Evolutionary conservation across 352 stramenopile genomes (phyloP).

Genomic region (Phytopythium kandeliae): DNA sequence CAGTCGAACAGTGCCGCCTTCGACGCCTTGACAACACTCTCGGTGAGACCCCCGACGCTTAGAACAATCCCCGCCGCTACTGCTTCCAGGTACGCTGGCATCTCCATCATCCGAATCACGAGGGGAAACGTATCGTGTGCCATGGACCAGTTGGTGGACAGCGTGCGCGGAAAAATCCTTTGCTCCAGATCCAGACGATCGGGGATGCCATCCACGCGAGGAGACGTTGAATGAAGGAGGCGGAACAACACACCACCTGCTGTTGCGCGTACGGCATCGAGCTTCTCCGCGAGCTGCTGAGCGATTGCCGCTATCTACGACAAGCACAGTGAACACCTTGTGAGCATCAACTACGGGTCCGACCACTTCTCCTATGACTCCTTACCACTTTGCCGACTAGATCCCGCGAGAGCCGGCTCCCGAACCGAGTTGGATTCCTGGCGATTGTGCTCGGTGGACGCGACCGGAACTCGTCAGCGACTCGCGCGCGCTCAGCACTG

Average conservation of each 20-base stretch:
- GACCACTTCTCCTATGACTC: neutral
- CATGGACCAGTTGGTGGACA: slow-evolving; percentile 76
- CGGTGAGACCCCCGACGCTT: slow-evolving; percentile 93
- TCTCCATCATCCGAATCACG: slow-evolving; percentile 79
- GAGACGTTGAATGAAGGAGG: slow-evolving; percentile 66
- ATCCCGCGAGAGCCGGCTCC: slow-evolving; percentile 28
- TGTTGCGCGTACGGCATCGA: slow-evolving; percentile 90
- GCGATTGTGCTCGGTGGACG: neutral
- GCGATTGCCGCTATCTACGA: slow-evolving; percentile 75
- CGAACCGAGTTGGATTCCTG: slow-evolving; percentile 19
- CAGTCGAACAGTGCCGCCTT: slow-evolving; percentile 58
- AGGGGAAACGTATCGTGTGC: slow-evolving; percentile 89
- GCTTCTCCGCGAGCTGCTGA: slow-evolving; percentile 96
- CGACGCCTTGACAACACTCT: slow-evolving; percentile 89
- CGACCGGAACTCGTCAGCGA: slow-evolving; percentile 6
- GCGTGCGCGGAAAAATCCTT: slow-evolving; percentile 43
- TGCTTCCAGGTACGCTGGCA: slow-evolving; percentile 81
- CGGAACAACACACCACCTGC: slow-evolving; percentile 87
- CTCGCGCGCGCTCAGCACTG: slow-evolving; percentile 13
- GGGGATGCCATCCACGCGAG: slow-evolving; percentile 71
- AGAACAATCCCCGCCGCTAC: slow-evolving; percentile 90
- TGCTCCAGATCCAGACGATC: slow-evolving; percentile 68
- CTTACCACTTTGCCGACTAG: slow-evolving; percentile 38
- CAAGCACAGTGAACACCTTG: slow-evolving; percentile 10
- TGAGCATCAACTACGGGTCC: neutral